Conservation (phyloP, 176 grass and related monocot species). For the Musa beccarii region DNA sequence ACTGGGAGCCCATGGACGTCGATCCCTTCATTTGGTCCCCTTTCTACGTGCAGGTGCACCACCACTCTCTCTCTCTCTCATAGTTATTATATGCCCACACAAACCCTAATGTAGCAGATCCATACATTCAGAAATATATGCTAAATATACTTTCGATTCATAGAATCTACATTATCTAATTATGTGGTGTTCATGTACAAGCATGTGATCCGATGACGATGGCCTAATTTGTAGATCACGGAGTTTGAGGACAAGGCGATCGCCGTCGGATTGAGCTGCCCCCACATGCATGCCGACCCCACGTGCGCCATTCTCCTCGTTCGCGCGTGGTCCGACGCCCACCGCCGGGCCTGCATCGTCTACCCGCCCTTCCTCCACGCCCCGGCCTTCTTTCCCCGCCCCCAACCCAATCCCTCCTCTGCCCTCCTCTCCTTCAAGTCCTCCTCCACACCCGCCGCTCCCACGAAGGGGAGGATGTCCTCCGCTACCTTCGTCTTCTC, state of each 20-base stretch:
- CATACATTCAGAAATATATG: background rate
- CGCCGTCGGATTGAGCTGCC: constrained; percentile 63
- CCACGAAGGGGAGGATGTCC: constrained; percentile 20
- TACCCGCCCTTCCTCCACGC: background rate
- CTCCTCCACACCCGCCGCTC: background rate
- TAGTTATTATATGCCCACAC: background rate
- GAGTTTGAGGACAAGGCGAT: constrained; percentile 68
- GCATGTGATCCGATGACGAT: background rate
- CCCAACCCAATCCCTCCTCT: constrained; percentile 26
- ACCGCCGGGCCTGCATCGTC: constrained; percentile 37
- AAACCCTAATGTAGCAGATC: background rate
- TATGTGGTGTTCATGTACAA: background rate
- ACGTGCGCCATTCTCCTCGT: constrained; percentile 47
- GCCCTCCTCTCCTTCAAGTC: constrained; percentile 23
- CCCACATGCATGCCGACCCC: constrained; percentile 70
- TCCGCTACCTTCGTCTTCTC: constrained; percentile 76
- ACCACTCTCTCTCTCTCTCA: background rate
- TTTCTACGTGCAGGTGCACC: constrained; percentile 62
- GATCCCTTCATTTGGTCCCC: constrained; percentile 75
- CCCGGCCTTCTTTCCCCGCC: constrained; percentile 1
- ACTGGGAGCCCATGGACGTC: constrained; percentile 44
- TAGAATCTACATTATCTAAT: background rate
- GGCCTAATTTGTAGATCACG: constrained; percentile 39
- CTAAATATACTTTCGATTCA: too few relatives aligned
- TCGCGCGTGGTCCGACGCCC: constrained; percentile 58